These are phyloP conservation scores for Sporothrix globosa DNA, from an alignment of 2,329 filamentous ascomycete species.

Conservation along the genomic window DNA sequence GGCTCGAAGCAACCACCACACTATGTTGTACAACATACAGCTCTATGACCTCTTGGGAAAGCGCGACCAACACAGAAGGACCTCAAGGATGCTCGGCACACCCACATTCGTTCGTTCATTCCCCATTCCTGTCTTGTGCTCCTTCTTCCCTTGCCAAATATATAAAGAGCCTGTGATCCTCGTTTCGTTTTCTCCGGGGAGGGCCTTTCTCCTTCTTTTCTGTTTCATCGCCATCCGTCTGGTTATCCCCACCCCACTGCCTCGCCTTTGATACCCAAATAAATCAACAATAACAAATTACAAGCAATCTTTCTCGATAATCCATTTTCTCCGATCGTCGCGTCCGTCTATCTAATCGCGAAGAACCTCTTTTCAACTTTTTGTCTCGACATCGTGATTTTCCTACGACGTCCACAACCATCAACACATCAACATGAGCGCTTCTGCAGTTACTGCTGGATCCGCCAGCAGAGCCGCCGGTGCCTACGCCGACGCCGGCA, in stretches of 20 bases:
- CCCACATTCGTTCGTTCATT: neutral
- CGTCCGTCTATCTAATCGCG: neutral
- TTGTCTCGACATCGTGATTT: neutral
- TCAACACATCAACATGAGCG: slow-evolving; percentile 22
- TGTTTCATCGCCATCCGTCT: slow-evolving; percentile 13
- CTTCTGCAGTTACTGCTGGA: slow-evolving; percentile 11
- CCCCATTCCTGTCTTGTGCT: neutral
- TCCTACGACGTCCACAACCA: neutral
- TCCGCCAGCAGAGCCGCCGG: neutral
- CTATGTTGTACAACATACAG: too few species aligned
- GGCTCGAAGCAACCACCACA: too few species aligned
- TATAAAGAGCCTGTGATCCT: slow-evolving; percentile 21
- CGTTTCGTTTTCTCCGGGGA: slow-evolving; percentile 15
- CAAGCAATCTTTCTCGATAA: neutral
- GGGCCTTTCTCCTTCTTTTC: neutral
- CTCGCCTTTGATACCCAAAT: slow-evolving; percentile 7
- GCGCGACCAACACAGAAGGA: neutral
- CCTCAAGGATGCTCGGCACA: neutral
- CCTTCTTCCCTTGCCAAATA: neutral
- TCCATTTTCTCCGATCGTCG: neutral
- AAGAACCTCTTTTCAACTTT: neutral
- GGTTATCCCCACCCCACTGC: neutral
- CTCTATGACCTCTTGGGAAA: neutral
- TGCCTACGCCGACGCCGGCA: neutral
- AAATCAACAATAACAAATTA: neutral